These are phyloP conservation scores for Sordariomycetes sp. DNA, from an alignment of 2,329 filamentous ascomycete genomes.

Conservation along the genomic window DNA sequence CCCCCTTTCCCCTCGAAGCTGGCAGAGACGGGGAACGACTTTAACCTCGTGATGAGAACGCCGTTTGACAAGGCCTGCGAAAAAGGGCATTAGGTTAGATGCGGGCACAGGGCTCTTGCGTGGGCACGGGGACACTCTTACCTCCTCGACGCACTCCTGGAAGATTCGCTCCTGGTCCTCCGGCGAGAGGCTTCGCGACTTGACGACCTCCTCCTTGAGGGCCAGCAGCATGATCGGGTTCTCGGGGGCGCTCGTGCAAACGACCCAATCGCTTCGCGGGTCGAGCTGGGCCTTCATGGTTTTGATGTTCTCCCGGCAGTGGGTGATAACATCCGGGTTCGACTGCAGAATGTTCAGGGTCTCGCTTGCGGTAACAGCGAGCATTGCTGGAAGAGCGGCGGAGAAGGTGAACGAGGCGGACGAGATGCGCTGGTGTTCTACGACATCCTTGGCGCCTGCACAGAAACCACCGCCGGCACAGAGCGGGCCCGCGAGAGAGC, in stretches of 20 bases:
- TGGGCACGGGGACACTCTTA: conserved; percentile 28
- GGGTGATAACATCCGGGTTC: conserved; percentile 69
- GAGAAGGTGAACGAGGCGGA: conserved; percentile 92
- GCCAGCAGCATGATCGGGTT: conserved; percentile 81
- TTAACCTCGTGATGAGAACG: conserved; percentile 80
- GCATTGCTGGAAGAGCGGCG: conserved; percentile 82
- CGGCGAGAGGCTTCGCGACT: conserved; percentile 53
- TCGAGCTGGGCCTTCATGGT: conserved; percentile 81
- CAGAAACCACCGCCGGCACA: conserved; percentile 95
- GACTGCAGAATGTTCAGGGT: conserved; percentile 78
- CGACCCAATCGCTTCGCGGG: conserved; percentile 86
- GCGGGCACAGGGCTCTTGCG: conserved; percentile 4
- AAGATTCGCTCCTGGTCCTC: conserved; percentile 78
- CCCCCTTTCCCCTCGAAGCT: conserved; percentile 58
- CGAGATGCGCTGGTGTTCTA: conserved; percentile 91
- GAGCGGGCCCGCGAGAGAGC: conserved; percentile 79
- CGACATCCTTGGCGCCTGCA: conserved; percentile 80
- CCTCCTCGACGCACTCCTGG: conserved; percentile 94
- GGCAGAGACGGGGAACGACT: conserved; percentile 58
- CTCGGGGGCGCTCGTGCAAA: conserved; percentile 67
- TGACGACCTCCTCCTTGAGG: conserved; percentile 74
- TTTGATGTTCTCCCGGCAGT: conserved; percentile 77
- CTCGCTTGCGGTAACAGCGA: conserved; percentile 92
- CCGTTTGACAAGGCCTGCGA: conserved; percentile 70
- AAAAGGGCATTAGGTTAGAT: conserved; percentile 5